phyloP scores from a whole-genome alignment of 768 basidiomycete species.

The Boletales sp. region DNA sequence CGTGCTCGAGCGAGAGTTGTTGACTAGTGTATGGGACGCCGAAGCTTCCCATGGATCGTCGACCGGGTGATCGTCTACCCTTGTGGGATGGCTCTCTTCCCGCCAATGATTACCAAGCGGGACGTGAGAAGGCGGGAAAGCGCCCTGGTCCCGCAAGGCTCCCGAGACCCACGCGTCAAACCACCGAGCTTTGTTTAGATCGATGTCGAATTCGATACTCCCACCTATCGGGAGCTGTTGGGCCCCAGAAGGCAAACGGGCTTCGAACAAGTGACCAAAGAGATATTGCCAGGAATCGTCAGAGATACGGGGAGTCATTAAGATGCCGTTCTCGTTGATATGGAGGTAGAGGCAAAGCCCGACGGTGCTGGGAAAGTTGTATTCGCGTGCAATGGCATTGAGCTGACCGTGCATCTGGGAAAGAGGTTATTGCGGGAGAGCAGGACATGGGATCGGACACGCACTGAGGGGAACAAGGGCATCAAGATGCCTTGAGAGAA shows the following conservation, averaged over 20 bases:
- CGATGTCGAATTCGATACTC: constrained; percentile 85
- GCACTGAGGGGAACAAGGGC: constrained; percentile 71
- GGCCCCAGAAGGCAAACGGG: constrained; percentile 30
- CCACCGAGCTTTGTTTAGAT: constrained; percentile 73
- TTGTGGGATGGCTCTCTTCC: constrained; percentile 50
- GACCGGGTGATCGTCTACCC: constrained; percentile 37
- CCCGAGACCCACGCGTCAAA: constrained; percentile 67
- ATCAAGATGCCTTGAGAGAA: constrained; percentile 68
- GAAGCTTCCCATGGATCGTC: constrained; percentile 34
- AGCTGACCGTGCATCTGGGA: constrained; percentile 72
- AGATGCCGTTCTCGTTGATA: constrained; percentile 50
- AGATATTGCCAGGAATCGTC: constrained; percentile 75
- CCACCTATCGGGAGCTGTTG: constrained; percentile 62
- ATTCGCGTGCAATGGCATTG: constrained; percentile 75
- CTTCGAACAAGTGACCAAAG: constrained; percentile 60
- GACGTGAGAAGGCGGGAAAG: constrained; percentile 32
- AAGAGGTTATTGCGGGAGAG: neutral
- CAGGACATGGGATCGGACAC: constrained; percentile 2
- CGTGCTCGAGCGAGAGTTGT: constrained; percentile 24
- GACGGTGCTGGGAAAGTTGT: constrained; percentile 70
- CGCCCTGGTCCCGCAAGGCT: constrained; percentile 41
- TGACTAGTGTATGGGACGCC: constrained; percentile 8
- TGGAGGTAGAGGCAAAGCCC: constrained; percentile 82
- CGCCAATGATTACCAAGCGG: constrained; percentile 41
- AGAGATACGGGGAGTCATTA: constrained; percentile 66